Base-by-base conservation (phyloP, 2,329 filamentous ascomycete species). In the Colletotrichum coccodes region DNA sequence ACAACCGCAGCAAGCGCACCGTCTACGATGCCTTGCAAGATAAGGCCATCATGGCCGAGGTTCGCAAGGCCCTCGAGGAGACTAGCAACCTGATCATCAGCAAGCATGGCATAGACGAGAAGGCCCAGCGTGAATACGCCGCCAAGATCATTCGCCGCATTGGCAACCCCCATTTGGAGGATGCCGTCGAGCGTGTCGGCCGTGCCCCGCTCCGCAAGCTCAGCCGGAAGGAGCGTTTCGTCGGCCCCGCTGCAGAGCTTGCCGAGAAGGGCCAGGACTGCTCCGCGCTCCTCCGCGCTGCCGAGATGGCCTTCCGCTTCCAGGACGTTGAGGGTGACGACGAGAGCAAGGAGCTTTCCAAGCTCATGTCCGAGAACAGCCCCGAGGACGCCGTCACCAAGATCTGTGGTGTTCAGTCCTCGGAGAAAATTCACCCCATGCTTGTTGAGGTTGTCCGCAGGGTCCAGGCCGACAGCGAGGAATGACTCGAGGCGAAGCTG, bases 151-250 rank as follows among this genome's bases (percentile, higher is more conserved):
- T 99, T 79, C 89, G 87, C 75, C 93, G 95, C 76, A 98, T 98
- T 81, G 93, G 93, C 80, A 98, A 98, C 86, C 95, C 94, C 16
- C 91, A 95, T 74, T 87, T 98, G 68, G 94, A 97, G 82, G 95
- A 99, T 81, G 91, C 92, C 14, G 94, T 98, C 40, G 94, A 97
- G 85, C 95, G 96, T 80, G 96, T 99, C 72, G 96, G 95, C 64
- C 95, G 96, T 78, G 95, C 95, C 21, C 96, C 96, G 21, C 86
- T 99, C 70, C 92, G 96, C 79, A 99, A 99, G 87, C 88, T 99
- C 38, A 92, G 92, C 72, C 93, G 95, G 81, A 96, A 97, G 84
- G 96, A 99, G 85, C 94, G 96, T 50, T 97, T 99, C 85, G 91
- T 99, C 75, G 94, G 93, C 52, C 96, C 96, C 6, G 95, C 96